phyloP scores from a whole-genome alignment of 108 stramenopile species.

The Thalassiosira profunda region DNA sequence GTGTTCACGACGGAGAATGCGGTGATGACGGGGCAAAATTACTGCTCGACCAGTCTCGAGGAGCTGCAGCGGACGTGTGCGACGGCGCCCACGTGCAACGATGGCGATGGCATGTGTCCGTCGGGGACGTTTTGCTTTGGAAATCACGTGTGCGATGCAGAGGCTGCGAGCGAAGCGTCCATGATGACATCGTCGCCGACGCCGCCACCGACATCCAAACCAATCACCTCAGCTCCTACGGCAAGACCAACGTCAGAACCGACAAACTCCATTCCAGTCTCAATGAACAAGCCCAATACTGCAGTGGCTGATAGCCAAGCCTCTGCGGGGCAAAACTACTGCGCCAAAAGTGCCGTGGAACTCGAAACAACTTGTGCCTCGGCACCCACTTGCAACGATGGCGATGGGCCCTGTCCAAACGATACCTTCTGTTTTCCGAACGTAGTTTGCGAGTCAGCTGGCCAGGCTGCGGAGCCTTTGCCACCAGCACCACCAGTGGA shows the following conservation, averaged over 20 bases:
- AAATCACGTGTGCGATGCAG: constrained; percentile 24
- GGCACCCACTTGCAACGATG: constrained; percentile 8
- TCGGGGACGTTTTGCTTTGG: constrained; percentile 27
- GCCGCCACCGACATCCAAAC: too few species aligned
- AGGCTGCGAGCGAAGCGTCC: too few species aligned
- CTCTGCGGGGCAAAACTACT: background rate
- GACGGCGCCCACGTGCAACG: constrained; percentile 37
- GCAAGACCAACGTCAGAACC: too few species aligned
- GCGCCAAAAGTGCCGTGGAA: background rate
- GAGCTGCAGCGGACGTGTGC: background rate
- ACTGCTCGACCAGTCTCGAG: background rate
- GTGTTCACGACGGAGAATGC: too few species aligned
- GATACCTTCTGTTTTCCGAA: background rate
- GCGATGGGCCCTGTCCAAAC: background rate
- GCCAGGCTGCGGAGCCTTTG: background rate
- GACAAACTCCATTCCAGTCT: too few species aligned
- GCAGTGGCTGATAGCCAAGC: too few species aligned
- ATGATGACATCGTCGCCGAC: too few species aligned
- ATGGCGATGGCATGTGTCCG: constrained; percentile 18
- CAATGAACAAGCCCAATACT: too few species aligned
- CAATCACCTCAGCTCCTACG: too few species aligned
- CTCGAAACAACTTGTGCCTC: background rate
- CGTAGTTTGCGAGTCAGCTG: background rate
- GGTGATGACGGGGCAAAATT: too few species aligned
- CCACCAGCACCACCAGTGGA: background rate